Evolutionary conservation across 202 grass and related monocot genomes (phyloP).

Genomic region (Cymbopogon flexuosus): DNA sequence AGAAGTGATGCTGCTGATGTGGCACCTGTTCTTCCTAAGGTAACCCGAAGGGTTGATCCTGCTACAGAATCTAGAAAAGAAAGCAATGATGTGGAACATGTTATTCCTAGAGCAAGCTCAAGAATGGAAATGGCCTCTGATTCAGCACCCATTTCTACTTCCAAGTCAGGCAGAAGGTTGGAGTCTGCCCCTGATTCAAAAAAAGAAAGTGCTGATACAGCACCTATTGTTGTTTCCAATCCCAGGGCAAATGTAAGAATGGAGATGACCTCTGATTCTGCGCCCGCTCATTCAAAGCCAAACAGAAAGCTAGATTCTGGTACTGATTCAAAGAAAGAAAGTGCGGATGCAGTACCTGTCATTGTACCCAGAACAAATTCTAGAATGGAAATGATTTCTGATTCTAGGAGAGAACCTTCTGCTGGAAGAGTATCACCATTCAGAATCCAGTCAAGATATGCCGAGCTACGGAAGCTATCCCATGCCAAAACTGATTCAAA

Average conservation of each 20-base stretch:
- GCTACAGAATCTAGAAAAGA: slow-evolving; percentile 56
- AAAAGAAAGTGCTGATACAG: slow-evolving; percentile 59
- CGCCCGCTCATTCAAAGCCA: slow-evolving; percentile 35
- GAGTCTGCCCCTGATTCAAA: slow-evolving; percentile 47
- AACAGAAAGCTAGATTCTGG: slow-evolving; percentile 42
- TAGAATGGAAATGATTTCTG: slow-evolving; percentile 53
- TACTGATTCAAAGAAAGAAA: slow-evolving; percentile 59
- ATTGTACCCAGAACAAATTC: slow-evolving; percentile 55
- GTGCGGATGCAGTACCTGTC: slow-evolving; percentile 47
- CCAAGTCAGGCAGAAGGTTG: slow-evolving; percentile 48
- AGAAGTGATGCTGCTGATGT: slow-evolving; percentile 46
- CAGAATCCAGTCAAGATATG: slow-evolving; percentile 62
- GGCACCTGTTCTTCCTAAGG: slow-evolving; percentile 41
- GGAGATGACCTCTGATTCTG: slow-evolving; percentile 56
- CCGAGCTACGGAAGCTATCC: slow-evolving; percentile 50
- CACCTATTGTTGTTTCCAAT: slow-evolving; percentile 41
- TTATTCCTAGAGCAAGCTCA: slow-evolving; percentile 41
- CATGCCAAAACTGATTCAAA: slow-evolving; percentile 48
- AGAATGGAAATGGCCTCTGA: slow-evolving; percentile 52
- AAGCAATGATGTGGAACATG: slow-evolving; percentile 48
- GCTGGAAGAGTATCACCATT: slow-evolving; percentile 46
- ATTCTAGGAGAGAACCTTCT: slow-evolving; percentile 69
- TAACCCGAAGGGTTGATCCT: slow-evolving; percentile 40
- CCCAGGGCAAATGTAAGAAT: slow-evolving; percentile 50
- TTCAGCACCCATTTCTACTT: slow-evolving; percentile 36